phyloP scores from a whole-genome alignment of 164 flowering plant species.

The Protea cynaroides region DNA sequence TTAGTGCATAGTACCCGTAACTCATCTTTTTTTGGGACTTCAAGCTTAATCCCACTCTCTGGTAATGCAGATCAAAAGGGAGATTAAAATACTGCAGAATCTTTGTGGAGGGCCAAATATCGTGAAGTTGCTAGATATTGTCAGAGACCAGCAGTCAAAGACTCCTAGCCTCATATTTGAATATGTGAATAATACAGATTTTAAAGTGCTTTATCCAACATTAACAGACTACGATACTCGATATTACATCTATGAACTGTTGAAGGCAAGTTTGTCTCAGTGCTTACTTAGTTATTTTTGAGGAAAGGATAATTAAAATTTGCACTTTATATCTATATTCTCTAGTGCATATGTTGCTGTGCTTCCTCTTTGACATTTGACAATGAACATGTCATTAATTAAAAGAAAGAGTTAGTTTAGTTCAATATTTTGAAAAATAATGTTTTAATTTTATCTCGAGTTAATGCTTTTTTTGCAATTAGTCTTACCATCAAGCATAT shows the following conservation, averaged over 20 bases:
- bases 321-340: neutral
- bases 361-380: neutral
- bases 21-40: neutral
- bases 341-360: neutral
- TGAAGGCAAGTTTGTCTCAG: constrained; percentile 4
- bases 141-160: constrained; percentile 79
- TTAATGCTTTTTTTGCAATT: no score
- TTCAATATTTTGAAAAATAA: no score
- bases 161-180: constrained; percentile 75
- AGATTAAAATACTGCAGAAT: constrained; percentile 90
- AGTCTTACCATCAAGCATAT: no score
- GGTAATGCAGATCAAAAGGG: constrained; percentile 86
- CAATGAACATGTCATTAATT: neutral
- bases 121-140: constrained; percentile 51
- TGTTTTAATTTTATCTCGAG: no score
- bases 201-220: constrained; percentile 10
- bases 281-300: no score
- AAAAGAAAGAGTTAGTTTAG: neutral
- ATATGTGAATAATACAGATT: constrained; percentile 4
- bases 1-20: neutral
- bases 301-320: neutral
- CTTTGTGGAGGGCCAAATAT: constrained; percentile 97
- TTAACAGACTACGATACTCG: constrained; percentile 4
- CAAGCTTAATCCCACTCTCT: neutral
- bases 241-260: constrained; percentile 7